Percentiles rank a stretch among this genome's conserved stretches.
These are phyloP conservation scores for Drechslerella coelobrocha DNA, from an alignment of 2,329 filamentous ascomycete species.

Conservation along the genomic window DNA sequence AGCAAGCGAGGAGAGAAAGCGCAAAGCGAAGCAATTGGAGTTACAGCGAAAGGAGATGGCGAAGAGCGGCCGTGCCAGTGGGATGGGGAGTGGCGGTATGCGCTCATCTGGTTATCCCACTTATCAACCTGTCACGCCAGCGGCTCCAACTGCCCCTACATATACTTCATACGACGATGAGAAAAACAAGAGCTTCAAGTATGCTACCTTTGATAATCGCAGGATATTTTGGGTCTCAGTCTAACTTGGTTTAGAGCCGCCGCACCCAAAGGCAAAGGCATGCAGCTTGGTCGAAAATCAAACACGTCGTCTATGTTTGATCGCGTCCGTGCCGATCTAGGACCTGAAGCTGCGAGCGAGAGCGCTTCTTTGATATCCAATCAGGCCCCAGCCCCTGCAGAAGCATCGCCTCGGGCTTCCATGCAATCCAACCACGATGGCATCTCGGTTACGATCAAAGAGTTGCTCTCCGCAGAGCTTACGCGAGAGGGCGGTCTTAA, in stretches of 20 bases:
- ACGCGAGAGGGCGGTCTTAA: constrained; percentile 86
- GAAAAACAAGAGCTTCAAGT: constrained; percentile 93
- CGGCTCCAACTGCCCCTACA: constrained; percentile 67
- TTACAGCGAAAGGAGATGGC: constrained; percentile 97
- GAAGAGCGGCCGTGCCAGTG: constrained; percentile 68
- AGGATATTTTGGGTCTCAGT: constrained; percentile 14
- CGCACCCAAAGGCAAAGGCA: constrained; percentile 89
- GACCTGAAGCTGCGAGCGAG: constrained; percentile 77
- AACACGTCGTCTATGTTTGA: constrained; percentile 98
- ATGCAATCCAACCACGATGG: constrained; percentile 79
- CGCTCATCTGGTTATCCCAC: constrained; percentile 84
- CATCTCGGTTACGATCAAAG: constrained; percentile 85
- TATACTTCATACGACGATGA: constrained; percentile 96
- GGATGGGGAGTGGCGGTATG: constrained; percentile 59
- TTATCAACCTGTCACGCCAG: constrained; percentile 80
- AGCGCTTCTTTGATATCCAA: constrained; percentile 68
- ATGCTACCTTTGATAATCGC: constrained; percentile 56
- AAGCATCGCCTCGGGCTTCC: constrained; percentile 65
- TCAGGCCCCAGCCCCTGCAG: constrained; percentile 62
- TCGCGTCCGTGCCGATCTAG: constrained; percentile 87
- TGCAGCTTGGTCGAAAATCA: constrained; percentile 98
- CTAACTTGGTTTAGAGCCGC: constrained; percentile 62
- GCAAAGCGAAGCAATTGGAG: constrained; percentile 97
- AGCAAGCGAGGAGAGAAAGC: constrained; percentile 95
- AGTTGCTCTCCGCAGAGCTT: constrained; percentile 87